phyloP scores from a whole-genome alignment of 805 yeast genomes.

The Ogataea methylovora region DNA sequence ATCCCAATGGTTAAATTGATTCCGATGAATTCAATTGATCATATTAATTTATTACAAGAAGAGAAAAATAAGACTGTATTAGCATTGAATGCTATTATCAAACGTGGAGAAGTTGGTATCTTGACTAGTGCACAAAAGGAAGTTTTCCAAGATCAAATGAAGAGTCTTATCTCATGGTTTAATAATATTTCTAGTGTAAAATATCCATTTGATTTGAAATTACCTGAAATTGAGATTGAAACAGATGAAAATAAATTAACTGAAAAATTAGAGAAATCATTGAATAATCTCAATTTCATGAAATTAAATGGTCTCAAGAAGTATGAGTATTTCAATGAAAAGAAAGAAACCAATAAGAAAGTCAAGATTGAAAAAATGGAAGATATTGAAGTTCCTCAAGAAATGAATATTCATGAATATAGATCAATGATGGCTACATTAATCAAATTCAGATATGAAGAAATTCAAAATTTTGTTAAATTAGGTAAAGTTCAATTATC shows the following conservation, averaged over 20 bases:
- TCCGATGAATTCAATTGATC: conserved; percentile 38
- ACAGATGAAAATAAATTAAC: conserved; percentile 6
- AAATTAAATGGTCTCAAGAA: conserved; percentile 5
- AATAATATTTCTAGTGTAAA: conserved; percentile 5
- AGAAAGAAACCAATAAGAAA: conserved; percentile 10
- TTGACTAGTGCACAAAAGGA: conserved; percentile 9
- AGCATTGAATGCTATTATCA: conserved; percentile 5
- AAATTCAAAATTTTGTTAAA: conserved; percentile 18
- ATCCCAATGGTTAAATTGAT: conserved; percentile 41
- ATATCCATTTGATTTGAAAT: conserved; percentile 12
- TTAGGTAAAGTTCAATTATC: conserved; percentile 14
- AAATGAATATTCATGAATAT: conserved; percentile 16
- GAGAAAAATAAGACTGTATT: conserved; percentile 3
- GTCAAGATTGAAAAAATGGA: conserved; percentile 11
- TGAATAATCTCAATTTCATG: conserved; percentile 2
- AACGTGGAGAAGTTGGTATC: conserved; percentile 9
- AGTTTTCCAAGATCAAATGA: conserved; percentile 1
- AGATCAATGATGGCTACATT: conserved; percentile 29
- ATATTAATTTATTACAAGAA: conserved; percentile 21
- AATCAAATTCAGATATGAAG: conserved; percentile 26
- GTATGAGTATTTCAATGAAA: conserved; percentile 11
- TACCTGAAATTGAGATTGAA: conserved; percentile 10
- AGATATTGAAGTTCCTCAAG: conserved; percentile 1
- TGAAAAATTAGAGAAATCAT: too few relatives aligned
- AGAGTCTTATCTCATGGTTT: conserved; percentile 23